Evolutionary conservation across 2,329 filamentous ascomycete species (phyloP), one percentile per base, ranked within the genome.

Genomic region (Fusarium albosuccineum): DNA sequence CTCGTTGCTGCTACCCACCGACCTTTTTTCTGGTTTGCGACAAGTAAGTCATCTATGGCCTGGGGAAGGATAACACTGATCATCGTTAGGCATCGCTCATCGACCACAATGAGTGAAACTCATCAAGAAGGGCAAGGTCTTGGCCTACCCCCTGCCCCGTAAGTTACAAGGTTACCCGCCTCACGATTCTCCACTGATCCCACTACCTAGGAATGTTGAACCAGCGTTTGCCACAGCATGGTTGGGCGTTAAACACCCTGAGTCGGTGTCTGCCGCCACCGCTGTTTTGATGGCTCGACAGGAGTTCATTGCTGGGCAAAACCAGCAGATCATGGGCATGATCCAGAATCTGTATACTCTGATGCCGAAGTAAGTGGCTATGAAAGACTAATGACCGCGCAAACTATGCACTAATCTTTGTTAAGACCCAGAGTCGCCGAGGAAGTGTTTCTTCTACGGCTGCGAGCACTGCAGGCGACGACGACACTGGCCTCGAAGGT

Each of bases 91-190:
- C 4, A 22, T 22, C 22, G 22, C 22, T 22, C 22, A 22, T 22
- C 22, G 22, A 22, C 22, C 22, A 22, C 22, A 22, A 22, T 22
- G 22, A 22, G 22, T 22, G 22, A 22, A 22, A 22, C 22, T 22
- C 22, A 22, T 22, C 3, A 22, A 22, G 22, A 22, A 22, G 22
- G 22, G 22, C 22, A 77, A 77, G 42, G 10, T 27, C 7, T 11
- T 45, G 9, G 26, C 13, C 5, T 29, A 27, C 42, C 42, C 29
- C 26, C 26, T 22, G 42, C 26, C 13, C 42, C 42, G 42, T 45
- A 45, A 26, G 41, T 45, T 26, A 2, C n/a, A 9, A 14, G 22
- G 22, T 22, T 22, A 22, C 22, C 22, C 26, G 6, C 14, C 2
- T 45, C 26, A 45, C 41, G 10, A 45, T 6, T 45, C 26, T 6